Conservation (phyloP, 73 alveolate genomes). For the Paramecium sexaurelia region DNA sequence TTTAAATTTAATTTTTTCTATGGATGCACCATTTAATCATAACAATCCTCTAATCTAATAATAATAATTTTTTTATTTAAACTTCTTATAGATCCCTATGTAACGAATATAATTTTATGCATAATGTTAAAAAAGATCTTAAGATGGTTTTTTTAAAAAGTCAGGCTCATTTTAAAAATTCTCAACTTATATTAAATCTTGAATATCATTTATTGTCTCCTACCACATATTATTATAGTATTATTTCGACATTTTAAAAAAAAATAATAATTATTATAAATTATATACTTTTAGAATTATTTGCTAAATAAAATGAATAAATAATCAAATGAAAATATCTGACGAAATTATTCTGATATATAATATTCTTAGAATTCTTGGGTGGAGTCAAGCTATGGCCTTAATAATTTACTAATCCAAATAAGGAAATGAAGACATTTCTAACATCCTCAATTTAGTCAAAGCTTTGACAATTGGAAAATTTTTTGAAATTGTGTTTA, state of each 20-base stretch:
- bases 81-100: conserved; percentile 92
- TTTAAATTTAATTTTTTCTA: conserved; percentile 96
- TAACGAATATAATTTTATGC: conserved; percentile 97
- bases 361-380: background rate
- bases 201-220: conserved; percentile 88
- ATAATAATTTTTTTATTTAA: background rate
- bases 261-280: background rate
- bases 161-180: background rate
- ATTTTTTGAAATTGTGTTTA: background rate
- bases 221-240: conserved; percentile 84
- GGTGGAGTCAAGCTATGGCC: background rate
- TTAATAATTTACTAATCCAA: background rate
- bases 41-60: conserved; percentile 93
- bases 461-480: background rate
- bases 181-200: conserved; percentile 25
- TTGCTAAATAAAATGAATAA: background rate
- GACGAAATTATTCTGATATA: background rate
- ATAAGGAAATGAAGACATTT: background rate
- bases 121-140: conserved; percentile 89
- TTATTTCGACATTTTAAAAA: conserved; percentile 13
- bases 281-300: background rate
- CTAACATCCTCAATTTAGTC: background rate
- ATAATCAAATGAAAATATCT: background rate
- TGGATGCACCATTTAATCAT: conserved; percentile 99
- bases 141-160: conserved; percentile 38